Conservation (phyloP, 2,329 filamentous ascomycete species). For the Fusarium hostae region DNA sequence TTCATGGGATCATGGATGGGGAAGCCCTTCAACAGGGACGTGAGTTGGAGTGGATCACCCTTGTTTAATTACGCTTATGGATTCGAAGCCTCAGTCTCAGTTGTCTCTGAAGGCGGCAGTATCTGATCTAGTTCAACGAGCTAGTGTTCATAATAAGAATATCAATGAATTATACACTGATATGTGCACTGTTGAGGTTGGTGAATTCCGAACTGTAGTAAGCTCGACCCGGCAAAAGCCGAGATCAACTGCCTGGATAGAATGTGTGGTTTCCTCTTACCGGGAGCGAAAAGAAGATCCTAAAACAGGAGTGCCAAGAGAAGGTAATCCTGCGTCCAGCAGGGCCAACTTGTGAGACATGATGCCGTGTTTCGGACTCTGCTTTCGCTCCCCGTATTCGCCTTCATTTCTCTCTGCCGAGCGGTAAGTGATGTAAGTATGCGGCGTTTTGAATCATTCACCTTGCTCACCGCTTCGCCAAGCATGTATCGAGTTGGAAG, state of each 20-base stretch:
- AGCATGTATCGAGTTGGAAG: accelerated
- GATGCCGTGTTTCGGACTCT: background rate
- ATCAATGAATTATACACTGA: no score
- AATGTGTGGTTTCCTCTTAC: background rate
- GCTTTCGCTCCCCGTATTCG: background rate
- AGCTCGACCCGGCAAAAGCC: no score
- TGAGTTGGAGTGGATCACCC: background rate
- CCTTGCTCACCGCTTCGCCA: background rate
- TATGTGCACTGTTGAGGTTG: no score
- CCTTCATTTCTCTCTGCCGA: background rate
- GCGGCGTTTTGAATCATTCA: background rate
- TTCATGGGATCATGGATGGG: background rate
- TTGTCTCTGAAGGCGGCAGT: no score
- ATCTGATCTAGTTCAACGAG: no score
- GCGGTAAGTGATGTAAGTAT: background rate
- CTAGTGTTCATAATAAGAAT: no score
- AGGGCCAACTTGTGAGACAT: background rate
- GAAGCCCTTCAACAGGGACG: background rate
- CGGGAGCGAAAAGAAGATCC: background rate
- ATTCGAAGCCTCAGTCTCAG: background rate
- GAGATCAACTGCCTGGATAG: no score
- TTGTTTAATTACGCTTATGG: constrained; percentile 34
- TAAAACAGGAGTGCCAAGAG: background rate
- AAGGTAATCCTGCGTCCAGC: background rate
- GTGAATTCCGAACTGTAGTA: no score